phyloP scores from a whole-genome alignment of 257 asterid genomes.

The Apocynum venetum region DNA sequence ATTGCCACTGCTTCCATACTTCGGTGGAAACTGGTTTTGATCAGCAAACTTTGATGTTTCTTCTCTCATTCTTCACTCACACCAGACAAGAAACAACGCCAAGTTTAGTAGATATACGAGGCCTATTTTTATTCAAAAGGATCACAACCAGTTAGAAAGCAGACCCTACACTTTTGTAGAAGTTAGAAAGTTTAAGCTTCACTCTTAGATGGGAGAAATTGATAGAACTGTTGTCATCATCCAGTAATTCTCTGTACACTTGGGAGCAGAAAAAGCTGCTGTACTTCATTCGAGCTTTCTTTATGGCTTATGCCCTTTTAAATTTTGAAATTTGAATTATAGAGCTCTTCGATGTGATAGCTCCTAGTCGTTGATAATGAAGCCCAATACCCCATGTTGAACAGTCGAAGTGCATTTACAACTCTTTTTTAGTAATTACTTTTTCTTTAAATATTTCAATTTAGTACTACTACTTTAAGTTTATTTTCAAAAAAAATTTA shows the following conservation, averaged over 20 bases:
- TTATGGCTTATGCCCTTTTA: neutral
- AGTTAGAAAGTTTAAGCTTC: neutral
- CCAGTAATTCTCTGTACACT: neutral
- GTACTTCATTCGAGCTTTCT: neutral
- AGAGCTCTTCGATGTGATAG: neutral
- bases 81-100: neutral
- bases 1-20: conserved; percentile 27
- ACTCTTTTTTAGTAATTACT: too few species aligned
- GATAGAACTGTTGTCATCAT: neutral
- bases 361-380: too few species aligned
- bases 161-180: neutral
- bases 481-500: too few species aligned
- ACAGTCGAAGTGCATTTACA: too few species aligned
- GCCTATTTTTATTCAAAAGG: neutral
- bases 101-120: neutral
- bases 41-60: conserved; percentile 62
- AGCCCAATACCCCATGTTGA: too few species aligned
- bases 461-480: too few species aligned
- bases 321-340: conserved; percentile 1
- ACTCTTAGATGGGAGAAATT: neutral
- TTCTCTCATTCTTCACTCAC: conserved; percentile 48
- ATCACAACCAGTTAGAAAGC: neutral
- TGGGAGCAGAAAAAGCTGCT: neutral
- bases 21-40: conserved; percentile 60
- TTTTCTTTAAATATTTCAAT: too few species aligned